phyloP scores from a whole-genome alignment of 768 basidiomycete genomes.

The Pholiota conissans region DNA sequence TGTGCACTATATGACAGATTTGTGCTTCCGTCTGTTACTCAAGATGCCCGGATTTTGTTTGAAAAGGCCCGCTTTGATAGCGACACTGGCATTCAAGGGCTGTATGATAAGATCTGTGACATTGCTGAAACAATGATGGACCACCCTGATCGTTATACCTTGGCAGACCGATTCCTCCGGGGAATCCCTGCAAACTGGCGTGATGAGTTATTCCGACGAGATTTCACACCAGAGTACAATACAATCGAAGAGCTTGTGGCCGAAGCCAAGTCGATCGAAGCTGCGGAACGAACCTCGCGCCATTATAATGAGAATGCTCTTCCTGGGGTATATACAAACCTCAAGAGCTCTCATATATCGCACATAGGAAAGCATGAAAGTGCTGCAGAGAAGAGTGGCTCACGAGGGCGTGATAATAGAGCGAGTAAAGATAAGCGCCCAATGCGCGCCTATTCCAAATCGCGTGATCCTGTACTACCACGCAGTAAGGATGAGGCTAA shows the following conservation, averaged over 20 bases:
- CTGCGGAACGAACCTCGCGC: not conserved
- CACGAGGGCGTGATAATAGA: not conserved
- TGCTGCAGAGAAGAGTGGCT: not conserved
- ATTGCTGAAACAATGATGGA: constrained; percentile 9
- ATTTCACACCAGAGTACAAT: constrained; percentile 10
- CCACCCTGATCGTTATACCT: constrained; percentile 10
- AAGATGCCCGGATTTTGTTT: not conserved
- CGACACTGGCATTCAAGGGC: not conserved
- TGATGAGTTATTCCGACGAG: not conserved
- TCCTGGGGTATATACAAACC: not conserved
- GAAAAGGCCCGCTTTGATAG: not conserved
- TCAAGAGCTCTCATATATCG: not conserved
- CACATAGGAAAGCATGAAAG: not conserved
- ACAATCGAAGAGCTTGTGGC: constrained; percentile 6
- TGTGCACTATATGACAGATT: not conserved
- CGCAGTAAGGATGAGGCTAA: not conserved
- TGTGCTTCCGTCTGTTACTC: not conserved
- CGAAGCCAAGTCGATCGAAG: constrained; percentile 2
- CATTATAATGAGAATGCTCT: not conserved
- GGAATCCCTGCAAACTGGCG: constrained; percentile 1
- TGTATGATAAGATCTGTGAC: not conserved
- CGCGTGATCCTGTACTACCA: not conserved
- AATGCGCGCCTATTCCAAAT: not conserved
- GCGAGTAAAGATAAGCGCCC: not conserved
- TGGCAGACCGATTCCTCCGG: constrained; percentile 11